Evolutionary conservation across 148 eudicot species (phyloP), one percentile per base, ranked within the genome.

Genomic region (Silene uniflora): DNA sequence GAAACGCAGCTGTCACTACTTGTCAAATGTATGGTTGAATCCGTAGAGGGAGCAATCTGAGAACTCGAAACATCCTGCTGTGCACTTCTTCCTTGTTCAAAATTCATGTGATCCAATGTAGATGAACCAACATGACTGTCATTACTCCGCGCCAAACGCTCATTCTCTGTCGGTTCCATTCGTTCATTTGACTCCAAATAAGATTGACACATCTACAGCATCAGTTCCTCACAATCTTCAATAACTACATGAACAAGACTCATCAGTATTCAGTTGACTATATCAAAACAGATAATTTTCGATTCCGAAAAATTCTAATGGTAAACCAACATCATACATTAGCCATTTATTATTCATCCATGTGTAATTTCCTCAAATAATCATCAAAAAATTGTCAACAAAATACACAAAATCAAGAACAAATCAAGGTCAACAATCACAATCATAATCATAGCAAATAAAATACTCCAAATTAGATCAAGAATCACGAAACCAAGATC

Each of bases 201-300:
- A 69, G 61, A 67, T 73, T 67, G 89, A 80, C 85, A 81, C 85
- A 79, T 78, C 81, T 84, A 77, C 78, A 63, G 39, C 89, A 81
- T 80, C 76, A 59, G 61, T 58, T 66, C 74, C 18, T 44, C 23
- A 44, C 13, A 67, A 62, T 55, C 78, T 54, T 47, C 42, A 22
- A 9, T 58, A 73, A n/a, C 55, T 63, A 25, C 61, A 77, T 8
- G 49, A 62, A 54, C 71, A 62, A 52, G 23, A 63, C 52, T 52
- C 56, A 6, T 52, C 56, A 39, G 35, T 7, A 75, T 19, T 61
- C 83, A 81, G 66, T 52, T 59, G 19, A 69, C 54, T 39, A 49
- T 17, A 67, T 73, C 60, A 73, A 75, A 25, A 1, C 16, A 44
- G 4, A 75, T 54, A 25, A 71, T 47, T 61, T 54, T 27, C n/a